These are phyloP conservation scores for Cercospora sp. DNA, from an alignment of 2,329 filamentous ascomycete species.

Conservation along the genomic window DNA sequence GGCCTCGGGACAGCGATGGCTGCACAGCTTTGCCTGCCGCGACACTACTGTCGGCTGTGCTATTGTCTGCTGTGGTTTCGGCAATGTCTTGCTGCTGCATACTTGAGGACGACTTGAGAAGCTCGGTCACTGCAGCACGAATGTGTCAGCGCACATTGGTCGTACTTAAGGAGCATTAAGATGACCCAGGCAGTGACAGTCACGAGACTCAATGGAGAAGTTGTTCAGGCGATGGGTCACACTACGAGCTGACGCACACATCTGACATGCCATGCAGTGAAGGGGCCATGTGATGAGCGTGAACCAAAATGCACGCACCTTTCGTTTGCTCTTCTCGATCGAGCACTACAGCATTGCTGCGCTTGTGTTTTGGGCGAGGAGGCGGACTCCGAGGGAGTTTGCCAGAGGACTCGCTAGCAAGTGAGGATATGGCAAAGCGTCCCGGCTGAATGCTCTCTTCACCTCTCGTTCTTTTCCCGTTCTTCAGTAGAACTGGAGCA, in stretches of 20 bases:
- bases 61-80: not conserved
- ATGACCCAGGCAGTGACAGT: not conserved
- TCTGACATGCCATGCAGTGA: not conserved
- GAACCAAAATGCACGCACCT: constrained; percentile 9
- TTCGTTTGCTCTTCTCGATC: constrained; percentile 6
- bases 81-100: not conserved
- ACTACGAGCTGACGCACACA: not conserved
- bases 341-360: constrained; percentile 13
- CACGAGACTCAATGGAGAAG: not conserved
- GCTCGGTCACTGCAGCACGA: not conserved
- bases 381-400: constrained; percentile 5
- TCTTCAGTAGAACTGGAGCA: not conserved
- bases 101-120: not conserved
- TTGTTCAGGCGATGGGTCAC: not conserved
- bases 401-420: not conserved
- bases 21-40: not conserved
- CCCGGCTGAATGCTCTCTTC: not conserved
- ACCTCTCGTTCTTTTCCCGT: not conserved
- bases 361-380: constrained; percentile 6
- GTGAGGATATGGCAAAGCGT: constrained; percentile 6
- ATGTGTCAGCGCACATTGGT: not conserved
- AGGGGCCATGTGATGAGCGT: constrained; percentile 2
- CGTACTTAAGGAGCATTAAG: not conserved
- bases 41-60: not conserved
- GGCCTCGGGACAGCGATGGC: not conserved